phyloP scores from a whole-genome alignment of 345 rosid species.

The Pseudoturritis turrita region DNA sequence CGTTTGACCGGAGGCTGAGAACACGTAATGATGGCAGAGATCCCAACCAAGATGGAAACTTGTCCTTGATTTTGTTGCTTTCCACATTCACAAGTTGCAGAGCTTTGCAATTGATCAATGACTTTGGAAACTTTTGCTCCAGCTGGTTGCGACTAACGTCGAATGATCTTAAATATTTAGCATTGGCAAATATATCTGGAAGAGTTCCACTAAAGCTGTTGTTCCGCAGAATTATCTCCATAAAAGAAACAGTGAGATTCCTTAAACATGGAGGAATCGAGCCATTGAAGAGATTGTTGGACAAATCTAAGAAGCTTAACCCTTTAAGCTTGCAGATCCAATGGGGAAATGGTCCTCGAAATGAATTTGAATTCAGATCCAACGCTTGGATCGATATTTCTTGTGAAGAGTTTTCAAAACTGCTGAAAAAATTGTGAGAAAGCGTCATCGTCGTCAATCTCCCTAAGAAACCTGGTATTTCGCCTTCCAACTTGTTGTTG shows the following conservation, averaged over 20 bases:
- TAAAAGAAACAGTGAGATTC: neutral
- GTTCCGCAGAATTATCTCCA: neutral
- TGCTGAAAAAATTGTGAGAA: neutral
- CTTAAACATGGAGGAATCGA: conserved; percentile 30
- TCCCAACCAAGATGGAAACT: conserved; percentile 12
- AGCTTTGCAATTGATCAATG: conserved; percentile 1
- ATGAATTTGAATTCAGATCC: conserved; percentile 5
- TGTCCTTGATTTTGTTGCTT: conserved; percentile 32
- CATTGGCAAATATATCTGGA: conserved; percentile 6
- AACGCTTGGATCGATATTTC: neutral
- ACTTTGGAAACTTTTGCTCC: conserved; percentile 19
- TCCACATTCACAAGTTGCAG: conserved; percentile 39
- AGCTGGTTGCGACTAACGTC: conserved; percentile 21
- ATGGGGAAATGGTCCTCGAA: conserved; percentile 17
- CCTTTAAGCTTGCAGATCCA: conserved; percentile 29
- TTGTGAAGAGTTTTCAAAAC: neutral
- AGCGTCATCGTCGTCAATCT: neutral
- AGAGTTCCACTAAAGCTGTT: conserved; percentile 1
- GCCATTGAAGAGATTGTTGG: conserved; percentile 36
- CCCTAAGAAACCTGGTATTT: neutral
- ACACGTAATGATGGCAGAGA: conserved; percentile 23
- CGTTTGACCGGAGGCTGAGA: conserved; percentile 41
- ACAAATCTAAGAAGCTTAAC: conserved; percentile 38
- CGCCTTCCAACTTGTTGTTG: conserved; percentile 4
- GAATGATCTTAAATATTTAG: neutral